Evolutionary conservation across 2,329 filamentous ascomycete species (phyloP).

Genomic region (Aaosphaeria pasadenensis): DNA sequence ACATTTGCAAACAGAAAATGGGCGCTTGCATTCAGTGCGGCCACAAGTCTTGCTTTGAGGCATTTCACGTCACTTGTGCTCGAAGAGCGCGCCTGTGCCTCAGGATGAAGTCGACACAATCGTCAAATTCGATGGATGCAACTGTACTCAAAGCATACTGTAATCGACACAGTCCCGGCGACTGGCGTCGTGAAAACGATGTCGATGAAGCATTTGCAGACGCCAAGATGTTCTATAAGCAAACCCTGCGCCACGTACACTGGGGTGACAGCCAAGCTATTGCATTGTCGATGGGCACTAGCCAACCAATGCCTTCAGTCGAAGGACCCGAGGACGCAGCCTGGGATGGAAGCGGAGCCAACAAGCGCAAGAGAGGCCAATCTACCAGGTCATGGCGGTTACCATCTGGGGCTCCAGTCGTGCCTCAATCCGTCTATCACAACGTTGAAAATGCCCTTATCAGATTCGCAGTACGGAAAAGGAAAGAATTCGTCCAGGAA

Average conservation of each 20-base stretch:
- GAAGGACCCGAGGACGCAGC: conserved; percentile 45
- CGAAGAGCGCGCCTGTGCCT: conserved; percentile 82
- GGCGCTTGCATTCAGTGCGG: conserved; percentile 97
- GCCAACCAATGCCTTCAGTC: conserved; percentile 55
- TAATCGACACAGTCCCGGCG: conserved; percentile 86
- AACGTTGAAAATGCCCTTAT: conserved; percentile 79
- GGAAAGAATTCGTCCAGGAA: conserved; percentile 89
- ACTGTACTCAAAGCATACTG: conserved; percentile 92
- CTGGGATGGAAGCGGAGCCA: conserved; percentile 52
- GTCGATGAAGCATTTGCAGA: conserved; percentile 77
- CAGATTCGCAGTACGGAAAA: conserved; percentile 78
- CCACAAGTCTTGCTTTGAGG: conserved; percentile 95
- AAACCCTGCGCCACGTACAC: conserved; percentile 80
- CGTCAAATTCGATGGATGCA: conserved; percentile 72
- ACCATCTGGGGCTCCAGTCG: conserved; percentile 90
- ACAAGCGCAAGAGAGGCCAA: conserved; percentile 55
- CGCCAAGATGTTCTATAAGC: conserved; percentile 85
- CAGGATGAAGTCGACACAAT: conserved; percentile 92
- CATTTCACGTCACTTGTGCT: conserved; percentile 96
- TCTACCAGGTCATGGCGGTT: conserved; percentile 79
- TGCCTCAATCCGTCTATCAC: conserved; percentile 83
- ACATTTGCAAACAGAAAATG: conserved; percentile 97
- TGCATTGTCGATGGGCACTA: conserved; percentile 75
- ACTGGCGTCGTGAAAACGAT: conserved; percentile 83
- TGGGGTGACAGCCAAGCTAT: conserved; percentile 91